Evolutionary conservation across 2,329 filamentous ascomycete genomes (phyloP), one percentile per base, ranked within the genome.

Genomic region (Leptosphaerulina australis): DNA sequence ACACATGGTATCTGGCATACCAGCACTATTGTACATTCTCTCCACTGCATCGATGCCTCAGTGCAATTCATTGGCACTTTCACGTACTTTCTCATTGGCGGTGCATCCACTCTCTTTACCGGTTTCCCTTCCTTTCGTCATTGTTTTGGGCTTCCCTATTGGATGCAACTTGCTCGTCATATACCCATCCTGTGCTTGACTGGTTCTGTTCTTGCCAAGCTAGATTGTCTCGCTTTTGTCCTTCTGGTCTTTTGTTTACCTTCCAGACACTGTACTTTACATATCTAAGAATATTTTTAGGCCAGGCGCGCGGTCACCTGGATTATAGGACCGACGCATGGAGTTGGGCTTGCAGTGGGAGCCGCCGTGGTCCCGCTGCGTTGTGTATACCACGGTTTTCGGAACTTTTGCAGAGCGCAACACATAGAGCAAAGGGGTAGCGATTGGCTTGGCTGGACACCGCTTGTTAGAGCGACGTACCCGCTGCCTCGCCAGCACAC

Each of bases 141-240:
- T 17, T 26, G 31, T 38, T 12, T 35, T 37, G 49, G 40, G 46
- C 40, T 55, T 54, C 28, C 35, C 50, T 39, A 29, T 60, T 58
- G 54, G 54, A 48, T 59, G 53, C 44, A 59, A 53, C 59, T 52
- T 56, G 53, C 56, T 55, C 44, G 33, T 44, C 50, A 50, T 64
- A 64, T 64, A 64, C 61, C 61, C 61, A 50, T 55, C 40, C 44
- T 53, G 38, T 49, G 46, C 26, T 44, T 48, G 26, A 44, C 43
- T 55, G 41, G 38, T 31, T 49, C 37, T 21, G 26, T 46, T 43
- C 14, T 31, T 36, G 31, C 41, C 25, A 28, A 25, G 30, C 20
- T 31, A 37, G 38, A 46, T 33, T 46, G 48, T 46, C 31, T 51
- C 18, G 48, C 31, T 26, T 38, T 26, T 33, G 26, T 40, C 33